phyloP scores from a whole-genome alignment of 2,329 filamentous ascomycete genomes.

The Fusarium heterosporum region DNA sequence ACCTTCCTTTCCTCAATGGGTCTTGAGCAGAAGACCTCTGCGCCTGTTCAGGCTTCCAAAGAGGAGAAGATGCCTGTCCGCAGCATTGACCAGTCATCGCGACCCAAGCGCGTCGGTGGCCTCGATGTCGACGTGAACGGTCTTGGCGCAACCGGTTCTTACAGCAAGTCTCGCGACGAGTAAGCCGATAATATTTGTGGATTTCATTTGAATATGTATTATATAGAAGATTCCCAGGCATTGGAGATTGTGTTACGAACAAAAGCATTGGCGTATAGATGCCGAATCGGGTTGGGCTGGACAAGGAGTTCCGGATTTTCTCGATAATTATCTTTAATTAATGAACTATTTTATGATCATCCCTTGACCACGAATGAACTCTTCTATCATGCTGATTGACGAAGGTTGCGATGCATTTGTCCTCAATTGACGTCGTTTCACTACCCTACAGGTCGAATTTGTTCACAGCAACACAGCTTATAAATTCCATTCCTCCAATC shows the following conservation, averaged over 20 bases:
- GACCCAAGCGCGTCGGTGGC: conserved; percentile 22
- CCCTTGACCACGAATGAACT: not conserved
- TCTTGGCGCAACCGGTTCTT: conserved; percentile 22
- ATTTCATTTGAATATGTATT: conserved; percentile 25
- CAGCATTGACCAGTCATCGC: conserved; percentile 6
- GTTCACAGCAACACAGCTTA: no score
- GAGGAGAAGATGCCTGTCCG: conserved; percentile 27
- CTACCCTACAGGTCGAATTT: no score
- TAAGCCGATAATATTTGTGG: not conserved
- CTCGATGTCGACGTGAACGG: conserved; percentile 35
- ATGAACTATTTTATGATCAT: conserved; percentile 16
- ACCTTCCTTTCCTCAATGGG: conserved; percentile 61
- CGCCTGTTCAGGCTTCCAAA: conserved; percentile 3
- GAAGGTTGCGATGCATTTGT: no score
- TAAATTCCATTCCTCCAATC: no score
- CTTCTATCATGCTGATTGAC: no score
- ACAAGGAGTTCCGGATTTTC: conserved; percentile 23
- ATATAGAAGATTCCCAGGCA: conserved; percentile 31
- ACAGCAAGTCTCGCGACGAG: conserved; percentile 26
- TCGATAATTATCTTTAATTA: conserved; percentile 19
- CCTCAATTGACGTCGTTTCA: no score
- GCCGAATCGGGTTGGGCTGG: conserved; percentile 2
- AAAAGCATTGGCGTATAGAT: conserved; percentile 28
- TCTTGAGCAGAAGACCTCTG: conserved; percentile 46
- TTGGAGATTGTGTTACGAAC: conserved; percentile 17